Base-by-base conservation (phyloP, 2,329 filamentous ascomycete genomes). In the Fusarium beomiforme region DNA sequence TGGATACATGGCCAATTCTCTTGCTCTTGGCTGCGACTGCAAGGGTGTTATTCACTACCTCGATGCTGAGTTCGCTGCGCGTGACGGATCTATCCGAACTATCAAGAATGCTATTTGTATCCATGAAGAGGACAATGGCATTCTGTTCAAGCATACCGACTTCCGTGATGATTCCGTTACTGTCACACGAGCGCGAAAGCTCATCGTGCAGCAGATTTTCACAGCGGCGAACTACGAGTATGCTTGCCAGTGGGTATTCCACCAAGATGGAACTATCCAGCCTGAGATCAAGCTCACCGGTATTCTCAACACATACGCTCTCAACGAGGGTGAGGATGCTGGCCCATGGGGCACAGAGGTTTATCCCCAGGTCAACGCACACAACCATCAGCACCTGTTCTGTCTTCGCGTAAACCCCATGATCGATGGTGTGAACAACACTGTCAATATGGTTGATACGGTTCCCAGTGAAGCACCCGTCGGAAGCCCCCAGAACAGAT, bases 171-270 rank as follows among this genome's bases (percentile, higher is more conserved):
- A 96, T 44, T 95, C 93, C 0, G 89, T 91, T 59, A 93, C 96
- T 13, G 93, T 97, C 8, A 97, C 94, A 1, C 91, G 95, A 29
- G 94, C 91, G 3, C 90, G 94, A 58, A 97, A 96, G 79, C 88
- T 98, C 63, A 87, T 97, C 78, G 87, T 98, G 72, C 94, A 94
- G 71, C 94, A 97, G 75, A 92, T 97, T 78, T 97, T 98, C 83
- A 98, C 95, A 0, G 95, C 95, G 1, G 95, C 95, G 29, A 98
- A 98, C 84, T 98, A 98, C 82, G 95, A 98, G 80, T 98, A 98
- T 82, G 85, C 85, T 4, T 81, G 86, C 31, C 85, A 85, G 84
- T 97, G 93, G 94, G 91, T 94, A 73, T 94, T 97, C 70, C 72
- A 86, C 78, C 94, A 96, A 81, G 95, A 97, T 75, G 95, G 94